A percentile compares a stretch with the other conserved stretches of the same genome.
Evolutionary conservation across 192 early-diverging fungal genomes (phyloP).

Genomic region (Backusella tarrabulga): DNA sequence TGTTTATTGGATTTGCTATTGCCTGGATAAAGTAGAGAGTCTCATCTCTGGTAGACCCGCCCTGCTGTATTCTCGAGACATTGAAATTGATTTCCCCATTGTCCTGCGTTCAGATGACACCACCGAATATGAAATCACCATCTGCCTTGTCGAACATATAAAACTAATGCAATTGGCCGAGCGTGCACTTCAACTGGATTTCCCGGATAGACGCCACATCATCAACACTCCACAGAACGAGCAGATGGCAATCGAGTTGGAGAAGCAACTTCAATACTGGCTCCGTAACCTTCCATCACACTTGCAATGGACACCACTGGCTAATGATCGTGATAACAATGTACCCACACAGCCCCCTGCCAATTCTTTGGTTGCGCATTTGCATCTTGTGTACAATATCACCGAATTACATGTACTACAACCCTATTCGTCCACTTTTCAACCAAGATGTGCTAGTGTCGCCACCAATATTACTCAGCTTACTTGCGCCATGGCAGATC

Average conservation of each 20-base stretch:
- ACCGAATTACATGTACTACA: constrained; percentile 15
- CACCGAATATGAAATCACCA: constrained; percentile 18
- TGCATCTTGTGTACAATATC: constrained; percentile 33
- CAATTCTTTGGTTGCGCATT: constrained; percentile 23
- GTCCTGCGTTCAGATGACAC: constrained; percentile 25
- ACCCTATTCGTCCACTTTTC: constrained; percentile 11
- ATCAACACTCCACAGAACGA: constrained; percentile 3
- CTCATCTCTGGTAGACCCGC: constrained; percentile 5
- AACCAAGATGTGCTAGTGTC: constrained; percentile 18
- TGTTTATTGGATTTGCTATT: constrained; percentile 35
- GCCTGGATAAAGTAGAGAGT: constrained; percentile 27
- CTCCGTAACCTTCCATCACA: constrained; percentile 9
- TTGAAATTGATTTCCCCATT: constrained; percentile 23
- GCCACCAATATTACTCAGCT: constrained; percentile 33
- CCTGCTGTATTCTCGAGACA: constrained; percentile 12
- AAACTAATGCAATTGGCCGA: constrained; percentile 34
- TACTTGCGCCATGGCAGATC: constrained; percentile 13
- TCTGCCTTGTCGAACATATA: constrained; percentile 16
- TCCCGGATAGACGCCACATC: constrained; percentile 10
- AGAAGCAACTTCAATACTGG: constrained; percentile 24
- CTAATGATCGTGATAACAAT: background rate
- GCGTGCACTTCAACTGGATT: background rate
- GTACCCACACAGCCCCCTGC: constrained; percentile 21
- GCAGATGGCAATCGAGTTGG: constrained; percentile 1
- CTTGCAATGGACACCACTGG: constrained; percentile 26